A percentile compares a stretch with the other conserved stretches of the same genome.
phyloP scores from a whole-genome alignment of 352 stramenopile genomes.

The Phytophthora agathidicida region DNA sequence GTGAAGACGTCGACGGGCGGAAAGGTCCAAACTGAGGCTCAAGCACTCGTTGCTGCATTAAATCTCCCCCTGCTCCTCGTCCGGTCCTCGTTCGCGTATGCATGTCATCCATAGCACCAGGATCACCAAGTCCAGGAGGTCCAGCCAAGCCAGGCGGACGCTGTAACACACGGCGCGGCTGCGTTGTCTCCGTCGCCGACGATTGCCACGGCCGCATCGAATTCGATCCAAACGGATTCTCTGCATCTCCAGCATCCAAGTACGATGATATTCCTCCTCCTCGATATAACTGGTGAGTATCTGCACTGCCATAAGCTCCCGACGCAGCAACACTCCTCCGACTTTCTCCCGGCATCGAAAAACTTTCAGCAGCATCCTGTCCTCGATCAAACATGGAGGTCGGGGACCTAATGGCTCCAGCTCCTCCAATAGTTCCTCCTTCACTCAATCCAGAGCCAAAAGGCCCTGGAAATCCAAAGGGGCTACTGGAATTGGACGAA shows the following conservation, averaged over 20 bases:
- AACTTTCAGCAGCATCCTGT: slow-evolving; percentile 23
- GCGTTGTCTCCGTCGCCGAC: slow-evolving; percentile 8
- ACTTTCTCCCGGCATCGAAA: slow-evolving; percentile 20
- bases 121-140: slow-evolving; percentile 31
- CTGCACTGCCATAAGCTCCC: slow-evolving; percentile 1
- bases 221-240: slow-evolving; percentile 7
- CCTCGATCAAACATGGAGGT: slow-evolving; percentile 38
- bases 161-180: slow-evolving; percentile 50
- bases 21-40: slow-evolving; percentile 21
- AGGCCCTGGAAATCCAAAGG: slow-evolving; percentile 47
- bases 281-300: slow-evolving; percentile 25
- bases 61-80: slow-evolving; percentile 5
- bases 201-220: slow-evolving; percentile 18
- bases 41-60: slow-evolving; percentile 20
- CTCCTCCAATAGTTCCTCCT: slow-evolving; percentile 24
- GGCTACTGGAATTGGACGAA: slow-evolving; percentile 9
- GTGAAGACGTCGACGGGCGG: slow-evolving; percentile 8
- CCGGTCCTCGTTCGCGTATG: slow-evolving; percentile 9
- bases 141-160: slow-evolving; percentile 51
- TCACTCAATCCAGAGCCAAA: slow-evolving; percentile 22
- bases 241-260: slow-evolving; percentile 9
- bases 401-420: slow-evolving; percentile 31
- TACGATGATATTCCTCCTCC: slow-evolving; percentile 18
- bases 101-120: slow-evolving; percentile 7
- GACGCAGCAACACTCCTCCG: slow-evolving; percentile 2